Evolutionary conservation across 2,329 filamentous ascomycete species (phyloP).

Genomic region (Bisporella sp.): DNA sequence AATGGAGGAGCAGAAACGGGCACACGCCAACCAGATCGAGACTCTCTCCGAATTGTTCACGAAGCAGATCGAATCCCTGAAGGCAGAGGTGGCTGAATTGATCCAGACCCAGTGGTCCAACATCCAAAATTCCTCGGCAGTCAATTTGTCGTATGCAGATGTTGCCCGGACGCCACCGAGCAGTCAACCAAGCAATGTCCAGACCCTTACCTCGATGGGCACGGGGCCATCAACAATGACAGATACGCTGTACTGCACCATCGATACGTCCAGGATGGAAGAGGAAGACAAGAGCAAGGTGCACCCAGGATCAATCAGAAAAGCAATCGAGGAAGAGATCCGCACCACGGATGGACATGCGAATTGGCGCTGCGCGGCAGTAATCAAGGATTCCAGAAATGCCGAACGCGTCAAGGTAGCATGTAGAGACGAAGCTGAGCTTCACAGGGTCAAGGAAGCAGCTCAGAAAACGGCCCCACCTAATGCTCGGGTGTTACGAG

Average conservation of each 20-base stretch:
- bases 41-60: constrained; percentile 10
- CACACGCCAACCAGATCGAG: constrained; percentile 31
- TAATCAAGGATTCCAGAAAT: constrained; percentile 11
- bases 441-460: constrained; percentile 13
- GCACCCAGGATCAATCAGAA: constrained; percentile 7
- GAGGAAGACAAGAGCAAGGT: constrained; percentile 6
- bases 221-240: constrained; percentile 8
- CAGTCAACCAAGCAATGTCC: constrained; percentile 6
- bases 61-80: not conserved
- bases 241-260: constrained; percentile 10
- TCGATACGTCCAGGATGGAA: constrained; percentile 8
- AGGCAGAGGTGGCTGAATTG: not conserved
- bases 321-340: constrained; percentile 8
- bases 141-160: not conserved
- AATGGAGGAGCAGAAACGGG: not conserved
- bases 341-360: constrained; percentile 6
- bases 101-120: not conserved
- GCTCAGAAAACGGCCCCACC: constrained; percentile 1
- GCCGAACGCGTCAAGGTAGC: constrained; percentile 11
- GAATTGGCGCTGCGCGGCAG: constrained; percentile 11
- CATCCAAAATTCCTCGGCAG: not conserved
- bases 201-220: constrained; percentile 7
- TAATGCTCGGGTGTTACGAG: too few species aligned
- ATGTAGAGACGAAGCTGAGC: constrained; percentile 18
- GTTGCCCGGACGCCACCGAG: constrained; percentile 8